Base-by-base conservation (phyloP, 768 basidiomycete species). In the Tricholoma bakamatsutake region DNA sequence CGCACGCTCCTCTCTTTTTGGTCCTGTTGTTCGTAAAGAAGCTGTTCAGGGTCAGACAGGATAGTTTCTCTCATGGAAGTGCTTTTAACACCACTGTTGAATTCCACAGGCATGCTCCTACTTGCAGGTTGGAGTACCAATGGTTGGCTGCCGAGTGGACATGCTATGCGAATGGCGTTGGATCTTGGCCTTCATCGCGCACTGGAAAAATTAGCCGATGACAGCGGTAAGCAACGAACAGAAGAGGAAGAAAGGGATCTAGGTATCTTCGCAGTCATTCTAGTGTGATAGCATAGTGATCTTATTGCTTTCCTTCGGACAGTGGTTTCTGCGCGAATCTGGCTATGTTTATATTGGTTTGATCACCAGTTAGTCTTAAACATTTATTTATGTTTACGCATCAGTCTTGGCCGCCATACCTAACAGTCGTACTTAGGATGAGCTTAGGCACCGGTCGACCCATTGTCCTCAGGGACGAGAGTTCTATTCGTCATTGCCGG, bases 341-440 rank as follows among this genome's bases (percentile, higher is more conserved):
- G 93, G 93, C 76, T 95, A 57, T 94, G 93, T 67, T 79, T 96
- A 42, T 96, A 95, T 68, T 93, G 93, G 90, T 93, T 96, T 64
- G 94, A 96, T 73, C 93, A 94, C 73, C 90, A 94, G 91, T 92
- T 63, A 59, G 87, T 76, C 21, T 30, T 43, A 53, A 33, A 55
- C 59, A 17, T n/a, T 11, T 27, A 17, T n/a, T 11, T 27, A 53
- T 48, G 49, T 43, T 17, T 61, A 52, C 53, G 24, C 57, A 33
- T 48, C 21, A 45, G 42, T 12, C 18, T 24, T 9, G 18, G 42
- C 18, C 18, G 10, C 24, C 5, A 47, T 58, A 48, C 47, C 57
- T 46, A 17, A 15, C 52, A 31, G 3, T 33, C 49, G 18, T 56
- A 24, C 21, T 24, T 24, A 93, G 90, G 69, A 90, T 94, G 85